phyloP scores from a whole-genome alignment of 176 grass and related monocot genomes.

The Oryza longistaminata region DNA sequence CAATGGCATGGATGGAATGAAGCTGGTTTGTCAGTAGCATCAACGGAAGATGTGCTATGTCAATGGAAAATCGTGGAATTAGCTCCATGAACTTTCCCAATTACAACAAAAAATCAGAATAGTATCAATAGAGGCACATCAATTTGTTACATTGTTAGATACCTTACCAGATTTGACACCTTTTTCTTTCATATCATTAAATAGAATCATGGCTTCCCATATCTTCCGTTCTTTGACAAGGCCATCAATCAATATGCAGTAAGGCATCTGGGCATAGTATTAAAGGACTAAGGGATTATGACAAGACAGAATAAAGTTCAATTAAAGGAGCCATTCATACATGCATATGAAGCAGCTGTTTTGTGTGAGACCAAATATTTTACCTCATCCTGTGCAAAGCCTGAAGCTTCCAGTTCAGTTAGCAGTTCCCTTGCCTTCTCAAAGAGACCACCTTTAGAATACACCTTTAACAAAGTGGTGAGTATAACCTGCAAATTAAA shows the following conservation, averaged over 20 bases:
- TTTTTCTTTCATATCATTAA: constrained; percentile 81
- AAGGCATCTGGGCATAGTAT: constrained; percentile 68
- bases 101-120: constrained; percentile 28
- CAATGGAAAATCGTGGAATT: background rate
- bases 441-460: constrained; percentile 90
- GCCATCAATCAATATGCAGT: constrained; percentile 88
- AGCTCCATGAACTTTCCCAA: background rate
- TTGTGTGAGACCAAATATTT: constrained; percentile 16
- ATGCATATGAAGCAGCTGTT: constrained; percentile 12
- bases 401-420: constrained; percentile 68
- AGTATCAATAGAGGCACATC: background rate
- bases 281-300: constrained; percentile 10
- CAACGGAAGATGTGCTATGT: background rate
- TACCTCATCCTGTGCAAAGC: constrained; percentile 94
- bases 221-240: constrained; percentile 85
- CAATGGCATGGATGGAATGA: background rate
- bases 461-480: constrained; percentile 94
- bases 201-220: constrained; percentile 59
- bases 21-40: background rate
- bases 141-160: background rate
- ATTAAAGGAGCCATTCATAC: constrained; percentile 14
- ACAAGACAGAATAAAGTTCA: constrained; percentile 25
- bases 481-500: constrained; percentile 69
- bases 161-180: constrained; percentile 71
- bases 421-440: constrained; percentile 84